Base-by-base conservation (phyloP, 495 filamentous ascomycete species). In the Durotheca rogersii region DNA sequence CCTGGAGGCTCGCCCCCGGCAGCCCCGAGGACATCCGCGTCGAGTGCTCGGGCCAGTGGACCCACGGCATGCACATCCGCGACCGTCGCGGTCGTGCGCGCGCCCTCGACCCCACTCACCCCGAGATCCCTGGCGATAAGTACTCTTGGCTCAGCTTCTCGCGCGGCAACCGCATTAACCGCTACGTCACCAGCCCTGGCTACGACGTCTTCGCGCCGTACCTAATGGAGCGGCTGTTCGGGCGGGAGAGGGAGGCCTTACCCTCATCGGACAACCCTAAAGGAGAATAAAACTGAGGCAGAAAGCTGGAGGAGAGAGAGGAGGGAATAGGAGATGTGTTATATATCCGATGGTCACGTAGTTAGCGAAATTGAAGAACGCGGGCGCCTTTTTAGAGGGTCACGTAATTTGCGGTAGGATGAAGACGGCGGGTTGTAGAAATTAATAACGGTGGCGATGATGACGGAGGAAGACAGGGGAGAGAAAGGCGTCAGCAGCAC, bases 21-120 rank as follows among this genome's bases (percentile, higher is more conserved):
- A 66, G 70, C 50, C 74, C 68, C 14, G 71, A 81, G 65, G 93
- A 98, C 68, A 85, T 97, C 41, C 77, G 93, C 10, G 73, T 98
- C 17, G 93, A 98, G 66, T 88, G 88, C 1, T 64, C 77, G 21
- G 93, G 93, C 4, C 92, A 97, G 69, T 98, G 93, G 93, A 96
- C 92, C 41, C 74, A 86, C 33, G 93, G 93, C 1, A 88, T 90
- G 84, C 90, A 89, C 64, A 78, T 97, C 12, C 73, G 89, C 25
- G 94, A 98, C 68, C 72, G 82, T 7, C 76, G 93, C 10, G 77
- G 70, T 35, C 67, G 79, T 35, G 82, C 81, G 54, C 81, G 74
- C 49, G 72, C 81, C 2, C 82, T 79, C n/a, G 71, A 68, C 7
- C 81, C 84, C 25, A 66, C 71, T 32, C 64, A 51, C 16, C 68